Evolutionary conservation across 441 rosid species (phyloP).

Genomic region (Croton setiger): DNA sequence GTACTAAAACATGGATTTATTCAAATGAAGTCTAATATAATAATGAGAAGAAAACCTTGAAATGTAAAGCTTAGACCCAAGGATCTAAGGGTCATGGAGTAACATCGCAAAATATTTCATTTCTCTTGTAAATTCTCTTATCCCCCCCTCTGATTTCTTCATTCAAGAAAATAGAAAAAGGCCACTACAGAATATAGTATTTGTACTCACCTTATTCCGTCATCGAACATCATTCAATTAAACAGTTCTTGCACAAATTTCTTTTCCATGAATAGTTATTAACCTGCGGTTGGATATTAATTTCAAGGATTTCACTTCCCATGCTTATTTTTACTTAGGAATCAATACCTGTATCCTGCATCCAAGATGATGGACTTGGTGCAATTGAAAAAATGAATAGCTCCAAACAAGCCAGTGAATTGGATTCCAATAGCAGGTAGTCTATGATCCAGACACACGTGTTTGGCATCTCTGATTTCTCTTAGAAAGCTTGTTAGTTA

Average conservation of each 20-base stretch:
- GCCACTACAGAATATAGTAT: background rate
- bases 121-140: background rate
- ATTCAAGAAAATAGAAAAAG: background rate
- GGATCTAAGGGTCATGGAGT: too few relatives aligned
- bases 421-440: conserved; percentile 52
- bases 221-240: background rate
- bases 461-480: conserved; percentile 14
- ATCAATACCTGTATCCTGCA: conserved; percentile 44
- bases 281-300: background rate
- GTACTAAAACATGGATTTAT: too few relatives aligned
- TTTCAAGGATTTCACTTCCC: conserved; percentile 10
- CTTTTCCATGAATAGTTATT: background rate
- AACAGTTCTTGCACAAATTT: background rate
- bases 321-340: conserved; percentile 39
- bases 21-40: too few relatives aligned
- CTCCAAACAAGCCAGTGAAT: conserved; percentile 32
- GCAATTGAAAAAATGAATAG: conserved; percentile 40
- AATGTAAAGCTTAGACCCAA: too few relatives aligned
- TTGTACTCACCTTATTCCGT: background rate
- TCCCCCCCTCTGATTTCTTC: background rate
- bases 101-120: background rate
- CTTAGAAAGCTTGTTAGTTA: conserved; percentile 9
- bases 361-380: conserved; percentile 47
- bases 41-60: too few relatives aligned
- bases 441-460: conserved; percentile 16